Percentiles rank a stretch among this genome's conserved stretches.
phyloP scores from a whole-genome alignment of 345 rosid genomes.

The Linum lewisii region DNA sequence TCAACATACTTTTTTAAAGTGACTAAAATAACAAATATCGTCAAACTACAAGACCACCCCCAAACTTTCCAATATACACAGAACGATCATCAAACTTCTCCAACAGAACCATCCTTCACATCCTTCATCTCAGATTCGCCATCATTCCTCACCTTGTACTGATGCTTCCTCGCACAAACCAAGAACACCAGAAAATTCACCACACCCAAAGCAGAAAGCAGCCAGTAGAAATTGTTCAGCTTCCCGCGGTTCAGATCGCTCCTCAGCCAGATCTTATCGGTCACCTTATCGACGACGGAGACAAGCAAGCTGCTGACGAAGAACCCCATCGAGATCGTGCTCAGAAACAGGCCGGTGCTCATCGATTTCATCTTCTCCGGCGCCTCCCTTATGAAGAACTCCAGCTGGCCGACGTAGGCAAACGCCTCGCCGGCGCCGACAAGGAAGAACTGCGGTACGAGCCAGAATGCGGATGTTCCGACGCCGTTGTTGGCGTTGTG shows the following conservation, averaged over 20 bases:
- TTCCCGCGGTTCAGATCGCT: slow-evolving; percentile 52
- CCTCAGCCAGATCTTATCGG: slow-evolving; percentile 55
- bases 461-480: slow-evolving; percentile 62
- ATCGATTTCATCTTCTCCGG: slow-evolving; percentile 89
- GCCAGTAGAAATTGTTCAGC: slow-evolving; percentile 65
- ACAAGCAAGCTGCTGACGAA: slow-evolving; percentile 74
- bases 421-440: slow-evolving; percentile 96
- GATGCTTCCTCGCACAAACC: slow-evolving; percentile 46
- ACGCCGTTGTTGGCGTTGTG: slow-evolving; percentile 18
- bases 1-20: no score
- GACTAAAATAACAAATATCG: no score
- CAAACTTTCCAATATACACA: not conserved
- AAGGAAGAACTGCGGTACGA: slow-evolving; percentile 66
- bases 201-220: slow-evolving; percentile 56
- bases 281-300: slow-evolving; percentile 47
- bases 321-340: slow-evolving; percentile 84
- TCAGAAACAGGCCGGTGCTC: slow-evolving; percentile 88
- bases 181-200: slow-evolving; percentile 57
- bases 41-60: no score
- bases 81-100: slow-evolving; percentile 11
- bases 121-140: slow-evolving; percentile 26
- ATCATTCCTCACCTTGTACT: slow-evolving; percentile 40
- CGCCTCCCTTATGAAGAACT: slow-evolving; percentile 85
- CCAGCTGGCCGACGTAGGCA: slow-evolving; percentile 84
- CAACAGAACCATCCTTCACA: slow-evolving; percentile 14